Evolutionary conservation across 2,329 filamentous ascomycete genomes (phyloP).

Genomic region (Penicillium concentricum): DNA sequence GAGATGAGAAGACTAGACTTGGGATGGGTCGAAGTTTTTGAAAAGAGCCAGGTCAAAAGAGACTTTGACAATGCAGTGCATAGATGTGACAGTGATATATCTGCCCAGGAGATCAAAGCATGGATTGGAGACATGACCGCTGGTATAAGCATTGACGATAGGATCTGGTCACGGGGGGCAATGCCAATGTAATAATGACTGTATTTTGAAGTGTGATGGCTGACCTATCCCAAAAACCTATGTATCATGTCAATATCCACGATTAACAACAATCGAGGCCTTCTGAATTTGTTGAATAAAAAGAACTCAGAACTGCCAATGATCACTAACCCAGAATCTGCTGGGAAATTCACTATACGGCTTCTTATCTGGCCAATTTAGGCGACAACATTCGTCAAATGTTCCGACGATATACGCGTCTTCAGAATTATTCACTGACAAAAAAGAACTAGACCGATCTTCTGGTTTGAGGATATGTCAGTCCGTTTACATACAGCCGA

Average conservation of each 20-base stretch:
- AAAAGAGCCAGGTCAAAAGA: constrained; percentile 6
- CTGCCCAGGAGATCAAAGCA: not conserved
- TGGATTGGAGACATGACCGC: not conserved
- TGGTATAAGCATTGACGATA: not conserved
- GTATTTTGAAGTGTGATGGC: not conserved
- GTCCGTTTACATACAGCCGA: too few relatives aligned
- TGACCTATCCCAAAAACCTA: not conserved
- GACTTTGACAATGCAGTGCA: constrained; percentile 14
- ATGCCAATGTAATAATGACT: not conserved
- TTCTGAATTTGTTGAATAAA: too few relatives aligned
- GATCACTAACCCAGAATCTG: too few relatives aligned
- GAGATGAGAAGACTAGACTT: constrained; percentile 12
- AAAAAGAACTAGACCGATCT: too few relatives aligned
- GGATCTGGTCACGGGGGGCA: not conserved
- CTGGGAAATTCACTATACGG: too few relatives aligned
- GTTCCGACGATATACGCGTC: too few relatives aligned
- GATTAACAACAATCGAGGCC: not conserved
- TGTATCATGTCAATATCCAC: not conserved
- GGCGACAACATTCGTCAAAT: too few relatives aligned
- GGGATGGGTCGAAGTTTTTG: not conserved
- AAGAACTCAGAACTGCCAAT: too few relatives aligned
- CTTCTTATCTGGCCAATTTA: too few relatives aligned
- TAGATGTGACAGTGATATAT: rapidly evolving
- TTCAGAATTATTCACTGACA: too few relatives aligned
- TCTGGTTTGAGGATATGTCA: too few relatives aligned